These are phyloP conservation scores for Thielaviopsis populi DNA, from an alignment of 2,329 filamentous ascomycete species.

Conservation along the genomic window DNA sequence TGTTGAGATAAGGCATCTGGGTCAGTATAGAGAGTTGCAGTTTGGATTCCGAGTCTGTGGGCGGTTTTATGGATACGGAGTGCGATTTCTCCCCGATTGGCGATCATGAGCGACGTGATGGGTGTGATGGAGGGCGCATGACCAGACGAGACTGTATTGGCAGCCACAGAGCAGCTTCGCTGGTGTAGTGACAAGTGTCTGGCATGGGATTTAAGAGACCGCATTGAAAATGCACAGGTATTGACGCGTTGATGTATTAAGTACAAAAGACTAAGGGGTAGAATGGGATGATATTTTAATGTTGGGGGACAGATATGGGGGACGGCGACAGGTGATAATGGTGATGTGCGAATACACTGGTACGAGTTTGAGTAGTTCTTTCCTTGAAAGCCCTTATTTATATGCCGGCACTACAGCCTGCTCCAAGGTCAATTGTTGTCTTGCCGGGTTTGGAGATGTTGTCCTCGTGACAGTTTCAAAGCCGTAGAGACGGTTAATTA, in stretches of 20 bases:
- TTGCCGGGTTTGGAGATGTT: not conserved
- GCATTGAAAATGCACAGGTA: not conserved
- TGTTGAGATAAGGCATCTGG: slow-evolving; percentile 80
- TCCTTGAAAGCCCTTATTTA: too few species aligned
- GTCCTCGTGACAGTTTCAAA: not conserved
- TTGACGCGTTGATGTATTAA: not conserved
- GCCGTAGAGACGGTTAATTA: not conserved
- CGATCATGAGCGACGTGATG: slow-evolving; percentile 75
- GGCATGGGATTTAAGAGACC: not conserved
- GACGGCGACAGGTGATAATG: too few species aligned
- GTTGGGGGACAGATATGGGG: too few species aligned
- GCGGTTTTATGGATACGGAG: slow-evolving; percentile 85
- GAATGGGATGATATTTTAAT: not conserved
- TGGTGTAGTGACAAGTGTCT: not conserved
- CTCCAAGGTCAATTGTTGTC: too few species aligned
- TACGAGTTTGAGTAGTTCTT: too few species aligned
- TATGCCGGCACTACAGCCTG: too few species aligned
- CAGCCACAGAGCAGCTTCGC: not conserved
- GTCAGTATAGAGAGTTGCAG: slow-evolving; percentile 89
- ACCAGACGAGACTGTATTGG: not conserved
- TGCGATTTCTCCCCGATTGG: slow-evolving; percentile 93
- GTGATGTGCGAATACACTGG: too few species aligned
- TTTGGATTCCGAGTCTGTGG: slow-evolving; percentile 72
- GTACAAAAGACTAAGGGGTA: not conserved
- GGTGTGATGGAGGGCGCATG: slow-evolving; percentile 26